Base-by-base conservation (phyloP, 805 yeast species). In the Starmerella apicola region DNA sequence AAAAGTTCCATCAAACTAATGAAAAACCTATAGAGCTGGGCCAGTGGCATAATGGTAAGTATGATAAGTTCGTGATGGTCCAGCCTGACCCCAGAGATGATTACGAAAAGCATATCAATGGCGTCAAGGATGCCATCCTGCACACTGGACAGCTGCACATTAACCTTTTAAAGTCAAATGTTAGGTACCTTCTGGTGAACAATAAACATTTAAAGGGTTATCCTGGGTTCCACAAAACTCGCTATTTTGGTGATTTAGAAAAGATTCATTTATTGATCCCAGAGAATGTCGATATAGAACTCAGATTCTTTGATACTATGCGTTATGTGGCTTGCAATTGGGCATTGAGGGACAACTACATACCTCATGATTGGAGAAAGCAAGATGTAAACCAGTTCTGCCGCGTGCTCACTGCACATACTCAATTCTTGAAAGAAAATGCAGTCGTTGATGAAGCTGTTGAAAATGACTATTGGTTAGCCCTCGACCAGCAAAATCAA, bases 71-170 rank as follows among this genome's bases (percentile, higher is more conserved):
- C 21, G 46, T 41, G 15, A 81, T 81, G 83, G 77, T 79, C 3
- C 93, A 81, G 56, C 71, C 63, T 45, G 74, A 78, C 52, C 82
- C 85, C 3, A 57, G 65, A 13, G 70, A 70, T 32, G 91, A 81
- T 55, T 72, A 62, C 35, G 37, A 17, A 3, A 29, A 10, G 13
- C 34, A 30, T 17, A 13, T 8, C 30, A 24, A 26, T 22, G 20
- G 17, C 17, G 30, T 27, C 17, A 15, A 15, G 23, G n/a, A n/a
- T n/a, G n/a, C n/a, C n/a, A n/a, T n/a, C n/a, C n/a, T n/a, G n/a
- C n/a, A n/a, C n/a, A 21, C 32, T 15, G 21, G 35, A 8, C 36
- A 39, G 9, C 23, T 45, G n/a, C 49, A 45, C 30, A 27, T 43
- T 26, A 45, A 42, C 33, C 34, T 23, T 31, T 29, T 45, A 41